phyloP scores from a whole-genome alignment of 352 stramenopile genomes.

The Pythium pyrilobum region DNA sequence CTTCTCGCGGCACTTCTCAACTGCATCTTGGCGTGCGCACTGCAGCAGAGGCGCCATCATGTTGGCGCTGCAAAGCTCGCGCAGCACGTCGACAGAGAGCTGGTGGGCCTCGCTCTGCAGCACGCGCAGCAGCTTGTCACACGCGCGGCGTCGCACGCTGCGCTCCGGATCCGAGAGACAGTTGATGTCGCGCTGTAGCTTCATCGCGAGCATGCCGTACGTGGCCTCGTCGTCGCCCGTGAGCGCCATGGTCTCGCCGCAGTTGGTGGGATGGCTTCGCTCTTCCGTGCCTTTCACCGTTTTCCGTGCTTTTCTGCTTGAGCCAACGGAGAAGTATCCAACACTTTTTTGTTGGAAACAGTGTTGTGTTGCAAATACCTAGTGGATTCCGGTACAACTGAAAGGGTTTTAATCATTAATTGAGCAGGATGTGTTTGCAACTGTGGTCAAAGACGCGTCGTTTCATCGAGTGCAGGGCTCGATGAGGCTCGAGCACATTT shows the following conservation, averaged over 20 bases:
- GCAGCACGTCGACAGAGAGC: constrained; percentile 30
- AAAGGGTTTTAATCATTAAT: no score
- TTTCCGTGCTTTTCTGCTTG: no score
- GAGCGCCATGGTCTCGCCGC: constrained; percentile 30
- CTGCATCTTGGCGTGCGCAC: constrained; percentile 38
- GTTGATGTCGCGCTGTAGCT: constrained; percentile 82
- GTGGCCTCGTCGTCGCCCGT: constrained; percentile 40
- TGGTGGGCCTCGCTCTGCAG: constrained; percentile 40
- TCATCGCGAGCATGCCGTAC: constrained; percentile 65
- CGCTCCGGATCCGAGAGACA: constrained; percentile 69
- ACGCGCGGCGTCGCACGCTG: constrained; percentile 57
- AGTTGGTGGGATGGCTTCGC: background rate
- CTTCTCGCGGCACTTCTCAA: constrained; percentile 80
- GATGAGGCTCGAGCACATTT: no score
- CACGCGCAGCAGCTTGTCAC: constrained; percentile 61
- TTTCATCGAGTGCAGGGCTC: no score
- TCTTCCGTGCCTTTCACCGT: background rate
- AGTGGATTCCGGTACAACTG: no score
- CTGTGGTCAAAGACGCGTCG: no score
- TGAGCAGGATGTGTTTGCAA: background rate
- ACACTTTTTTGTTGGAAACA: background rate
- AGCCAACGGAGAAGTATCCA: background rate
- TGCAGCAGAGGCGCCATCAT: constrained; percentile 46
- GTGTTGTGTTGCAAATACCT: no score
- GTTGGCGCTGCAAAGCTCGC: constrained; percentile 33